Percentiles rank a stretch among this genome's conserved stretches.
Conservation (phyloP, 2,329 filamentous ascomycete genomes). For the Ceratocystis variospora region DNA sequence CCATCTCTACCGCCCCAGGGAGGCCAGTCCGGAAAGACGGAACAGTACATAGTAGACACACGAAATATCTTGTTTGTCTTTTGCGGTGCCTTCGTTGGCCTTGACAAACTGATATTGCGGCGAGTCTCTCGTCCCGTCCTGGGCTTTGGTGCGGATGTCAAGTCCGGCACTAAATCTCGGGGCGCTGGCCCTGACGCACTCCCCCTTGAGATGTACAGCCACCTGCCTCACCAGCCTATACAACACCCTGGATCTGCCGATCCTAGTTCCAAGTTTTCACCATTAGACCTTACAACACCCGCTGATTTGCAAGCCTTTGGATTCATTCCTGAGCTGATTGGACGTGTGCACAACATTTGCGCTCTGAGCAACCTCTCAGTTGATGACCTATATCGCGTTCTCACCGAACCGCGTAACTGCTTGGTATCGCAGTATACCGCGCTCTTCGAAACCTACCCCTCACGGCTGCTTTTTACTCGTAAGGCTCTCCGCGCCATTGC, state of each 20-base stretch:
- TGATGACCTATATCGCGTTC: conserved; percentile 61
- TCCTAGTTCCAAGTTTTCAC: conserved; percentile 32
- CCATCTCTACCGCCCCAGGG: conserved; percentile 33
- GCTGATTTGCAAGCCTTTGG: conserved; percentile 71
- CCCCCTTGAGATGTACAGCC: conserved; percentile 45
- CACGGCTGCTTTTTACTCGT: conserved; percentile 69
- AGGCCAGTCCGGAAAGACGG: conserved; percentile 36
- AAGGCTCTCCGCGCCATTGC: conserved; percentile 72
- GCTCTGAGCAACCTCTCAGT: conserved; percentile 63
- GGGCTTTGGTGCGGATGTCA: conserved; percentile 77
- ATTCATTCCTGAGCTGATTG: conserved; percentile 89
- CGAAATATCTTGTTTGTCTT: conserved; percentile 97
- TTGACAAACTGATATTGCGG: conserved; percentile 76
- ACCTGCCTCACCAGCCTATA: conserved; percentile 42
- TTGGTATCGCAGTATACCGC: conserved; percentile 79
- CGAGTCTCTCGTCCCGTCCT: conserved; percentile 77
- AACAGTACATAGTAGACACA: conserved; percentile 67
- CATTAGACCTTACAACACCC: conserved; percentile 59
- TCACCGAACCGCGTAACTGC: conserved; percentile 84
- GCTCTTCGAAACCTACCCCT: conserved; percentile 67
- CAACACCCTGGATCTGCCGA: conserved; percentile 23
- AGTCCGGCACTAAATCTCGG: conserved; percentile 34
- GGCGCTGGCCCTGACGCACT: conserved; percentile 40
- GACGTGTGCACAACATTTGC: conserved; percentile 82
- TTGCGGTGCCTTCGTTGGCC: conserved; percentile 83